Conservation (phyloP, 495 filamentous ascomycete species). For the Aspergillus olivimuriae region DNA sequence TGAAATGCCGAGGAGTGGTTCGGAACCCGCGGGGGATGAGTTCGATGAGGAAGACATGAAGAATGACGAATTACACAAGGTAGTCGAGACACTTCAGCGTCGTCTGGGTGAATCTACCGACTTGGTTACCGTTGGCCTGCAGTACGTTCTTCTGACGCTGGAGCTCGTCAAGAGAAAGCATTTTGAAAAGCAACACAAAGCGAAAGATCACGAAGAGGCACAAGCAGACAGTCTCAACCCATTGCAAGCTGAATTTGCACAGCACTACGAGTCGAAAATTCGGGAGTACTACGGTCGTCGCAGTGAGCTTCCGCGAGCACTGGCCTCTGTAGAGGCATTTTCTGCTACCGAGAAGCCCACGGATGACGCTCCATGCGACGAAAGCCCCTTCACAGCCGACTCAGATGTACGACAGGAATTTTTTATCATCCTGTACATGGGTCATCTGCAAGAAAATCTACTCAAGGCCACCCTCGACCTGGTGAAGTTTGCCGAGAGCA, state of each 20-base stretch:
- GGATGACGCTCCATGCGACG: slow-evolving; percentile 1
- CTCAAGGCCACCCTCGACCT: slow-evolving; percentile 37
- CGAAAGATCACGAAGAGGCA: slow-evolving; percentile 21
- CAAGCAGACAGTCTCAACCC: slow-evolving; percentile 18
- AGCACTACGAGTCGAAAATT: slow-evolving; percentile 14
- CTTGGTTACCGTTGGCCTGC: slow-evolving; percentile 18
- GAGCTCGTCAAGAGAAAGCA: slow-evolving; percentile 23
- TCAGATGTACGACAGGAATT: slow-evolving; percentile 25
- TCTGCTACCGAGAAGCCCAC: slow-evolving; percentile 15
- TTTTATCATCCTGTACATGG: slow-evolving; percentile 31
- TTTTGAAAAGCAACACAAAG: slow-evolving; percentile 15
- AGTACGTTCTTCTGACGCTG: slow-evolving; percentile 22
- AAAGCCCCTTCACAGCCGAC: slow-evolving; percentile 9
- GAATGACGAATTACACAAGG: slow-evolving; percentile 28
- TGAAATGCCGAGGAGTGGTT: slow-evolving; percentile 14
- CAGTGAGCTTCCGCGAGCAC: slow-evolving; percentile 17
- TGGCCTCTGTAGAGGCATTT: slow-evolving; percentile 28
- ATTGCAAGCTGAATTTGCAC: slow-evolving; percentile 11
- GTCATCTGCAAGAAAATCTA: slow-evolving; percentile 29
- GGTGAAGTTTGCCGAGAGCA: slow-evolving; percentile 55
- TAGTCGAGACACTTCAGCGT: slow-evolving; percentile 57
- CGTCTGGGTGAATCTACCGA: slow-evolving; percentile 48
- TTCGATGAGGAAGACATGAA: slow-evolving; percentile 25
- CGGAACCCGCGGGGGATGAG: slow-evolving; percentile 23
- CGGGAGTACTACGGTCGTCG: slow-evolving; percentile 14